phyloP scores from a whole-genome alignment of 768 basidiomycete species.

The Goffeauzyma gilvescens region DNA sequence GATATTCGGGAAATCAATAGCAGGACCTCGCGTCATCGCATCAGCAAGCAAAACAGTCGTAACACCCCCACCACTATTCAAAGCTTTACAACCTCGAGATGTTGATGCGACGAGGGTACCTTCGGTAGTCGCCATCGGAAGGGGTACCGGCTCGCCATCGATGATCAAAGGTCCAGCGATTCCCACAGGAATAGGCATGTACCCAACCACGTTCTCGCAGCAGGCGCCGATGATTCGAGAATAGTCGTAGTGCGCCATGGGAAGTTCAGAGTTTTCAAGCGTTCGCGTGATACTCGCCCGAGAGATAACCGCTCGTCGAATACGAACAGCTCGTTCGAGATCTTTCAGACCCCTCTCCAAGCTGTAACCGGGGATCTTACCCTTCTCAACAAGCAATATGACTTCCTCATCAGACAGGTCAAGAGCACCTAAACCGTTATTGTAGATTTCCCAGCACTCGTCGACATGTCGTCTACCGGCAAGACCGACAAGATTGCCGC shows the following conservation, averaged over 20 bases:
- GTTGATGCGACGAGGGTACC: conserved; percentile 95
- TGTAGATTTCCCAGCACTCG: conserved; percentile 60
- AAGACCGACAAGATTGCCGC: too few species aligned
- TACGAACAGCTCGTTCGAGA: conserved; percentile 62
- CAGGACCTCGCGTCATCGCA: conserved; percentile 97
- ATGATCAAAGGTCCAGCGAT: conserved; percentile 87
- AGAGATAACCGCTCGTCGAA: conserved; percentile 77
- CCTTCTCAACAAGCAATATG: conserved; percentile 64
- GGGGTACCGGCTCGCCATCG: conserved; percentile 64
- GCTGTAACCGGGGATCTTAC: conserved; percentile 87
- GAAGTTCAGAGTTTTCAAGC: conserved; percentile 63
- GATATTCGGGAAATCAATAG: conserved; percentile 78
- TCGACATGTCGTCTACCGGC: conserved; percentile 41
- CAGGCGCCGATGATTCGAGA: conserved; percentile 84
- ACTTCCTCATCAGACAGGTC: conserved; percentile 76
- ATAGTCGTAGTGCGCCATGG: conserved; percentile 76
- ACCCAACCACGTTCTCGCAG: conserved; percentile 97
- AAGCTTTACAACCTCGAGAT: conserved; percentile 90
- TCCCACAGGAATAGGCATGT: conserved; percentile 86
- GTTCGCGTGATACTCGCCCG: conserved; percentile 68
- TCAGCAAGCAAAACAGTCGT: conserved; percentile 80
- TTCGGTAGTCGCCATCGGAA: conserved; percentile 99
- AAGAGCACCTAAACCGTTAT: conserved; percentile 34
- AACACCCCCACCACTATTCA: conserved; percentile 89
- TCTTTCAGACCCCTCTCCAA: conserved; percentile 87